Conservation (phyloP, 2,329 filamentous ascomycete genomes). For the Colletotrichum theobromicola region DNA sequence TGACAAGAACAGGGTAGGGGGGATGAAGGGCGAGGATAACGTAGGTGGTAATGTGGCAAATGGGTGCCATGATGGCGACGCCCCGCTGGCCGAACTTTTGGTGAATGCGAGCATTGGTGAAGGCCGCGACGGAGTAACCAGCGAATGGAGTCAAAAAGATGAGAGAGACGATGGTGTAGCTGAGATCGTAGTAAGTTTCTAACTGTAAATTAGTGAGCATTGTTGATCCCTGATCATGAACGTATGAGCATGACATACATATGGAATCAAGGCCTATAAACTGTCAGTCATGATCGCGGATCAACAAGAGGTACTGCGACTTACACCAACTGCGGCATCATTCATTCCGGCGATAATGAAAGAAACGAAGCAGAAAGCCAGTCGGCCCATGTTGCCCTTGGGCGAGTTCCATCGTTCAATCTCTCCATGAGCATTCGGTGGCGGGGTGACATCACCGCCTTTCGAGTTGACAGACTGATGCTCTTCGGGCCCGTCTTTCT, state of each 20-base stretch:
- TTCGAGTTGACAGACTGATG: not conserved
- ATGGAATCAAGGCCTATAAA: conserved; percentile 41
- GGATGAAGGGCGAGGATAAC: conserved; percentile 65
- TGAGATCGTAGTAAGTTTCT: conserved; percentile 64
- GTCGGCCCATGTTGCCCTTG: conserved; percentile 32
- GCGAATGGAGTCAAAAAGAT: conserved; percentile 69
- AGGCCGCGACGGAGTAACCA: conserved; percentile 66
- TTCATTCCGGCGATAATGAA: conserved; percentile 68
- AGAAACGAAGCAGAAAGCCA: conserved; percentile 56
- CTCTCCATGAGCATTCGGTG: conserved; percentile 5
- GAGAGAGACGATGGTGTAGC: conserved; percentile 65
- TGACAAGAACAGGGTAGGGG: conserved; percentile 67
- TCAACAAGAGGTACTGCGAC: conserved; percentile 2
- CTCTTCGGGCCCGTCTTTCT: not conserved
- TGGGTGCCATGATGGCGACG: conserved; percentile 65
- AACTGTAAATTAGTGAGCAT: conserved; percentile 42
- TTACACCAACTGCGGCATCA: conserved; percentile 64
- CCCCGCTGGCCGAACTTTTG: conserved; percentile 68
- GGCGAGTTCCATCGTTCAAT: conserved; percentile 41
- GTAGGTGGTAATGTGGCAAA: conserved; percentile 67
- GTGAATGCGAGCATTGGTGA: conserved; percentile 67
- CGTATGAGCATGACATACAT: conserved; percentile 29
- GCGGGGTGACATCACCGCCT: not conserved
- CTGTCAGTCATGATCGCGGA: not conserved
- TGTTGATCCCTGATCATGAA: rapidly evolving